Evolutionary conservation across 306 rosid species (phyloP).

Genomic region (Malus fusca): DNA sequence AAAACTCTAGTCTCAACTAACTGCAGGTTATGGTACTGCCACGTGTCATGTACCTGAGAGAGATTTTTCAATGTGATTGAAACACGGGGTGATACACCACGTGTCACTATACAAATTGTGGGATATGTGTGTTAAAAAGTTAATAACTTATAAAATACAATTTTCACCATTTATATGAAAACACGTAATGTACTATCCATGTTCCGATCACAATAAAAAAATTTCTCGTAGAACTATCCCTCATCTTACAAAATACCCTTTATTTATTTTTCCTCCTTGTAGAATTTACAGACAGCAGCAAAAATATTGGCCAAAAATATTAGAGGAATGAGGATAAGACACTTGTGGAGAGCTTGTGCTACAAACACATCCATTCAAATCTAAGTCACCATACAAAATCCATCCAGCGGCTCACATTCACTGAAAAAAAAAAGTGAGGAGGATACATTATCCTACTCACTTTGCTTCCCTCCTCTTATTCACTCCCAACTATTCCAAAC

Average conservation of each 20-base stretch:
- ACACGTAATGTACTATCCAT: fast-evolving
- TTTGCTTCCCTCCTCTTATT: background rate
- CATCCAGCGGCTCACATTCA: constrained; percentile 32
- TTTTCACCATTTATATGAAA: no score
- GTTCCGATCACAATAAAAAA: no score
- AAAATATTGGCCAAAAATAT: background rate
- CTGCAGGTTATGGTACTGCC: constrained; percentile 23
- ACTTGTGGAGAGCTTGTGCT: constrained; percentile 60
- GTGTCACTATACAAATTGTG: no score
- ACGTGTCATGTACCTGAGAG: constrained; percentile 18
- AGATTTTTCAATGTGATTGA: no score
- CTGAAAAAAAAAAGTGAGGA: constrained; percentile 3
- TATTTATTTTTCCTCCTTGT: background rate
- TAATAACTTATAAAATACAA: no score
- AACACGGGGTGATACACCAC: fast-evolving
- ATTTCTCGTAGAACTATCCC: constrained; percentile 9
- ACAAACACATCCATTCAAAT: constrained; percentile 17
- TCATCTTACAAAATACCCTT: constrained; percentile 15
- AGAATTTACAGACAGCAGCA: constrained; percentile 8
- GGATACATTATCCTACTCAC: constrained; percentile 23
- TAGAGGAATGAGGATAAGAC: constrained; percentile 46
- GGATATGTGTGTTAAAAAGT: no score
- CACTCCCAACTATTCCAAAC: background rate
- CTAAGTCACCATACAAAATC: constrained; percentile 7
- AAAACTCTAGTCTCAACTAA: background rate